Percentiles rank a stretch among this genome's conserved stretches.
Conservation (phyloP, 1,139 yeast species). For the Nakaseomyces nivariensis region DNA sequence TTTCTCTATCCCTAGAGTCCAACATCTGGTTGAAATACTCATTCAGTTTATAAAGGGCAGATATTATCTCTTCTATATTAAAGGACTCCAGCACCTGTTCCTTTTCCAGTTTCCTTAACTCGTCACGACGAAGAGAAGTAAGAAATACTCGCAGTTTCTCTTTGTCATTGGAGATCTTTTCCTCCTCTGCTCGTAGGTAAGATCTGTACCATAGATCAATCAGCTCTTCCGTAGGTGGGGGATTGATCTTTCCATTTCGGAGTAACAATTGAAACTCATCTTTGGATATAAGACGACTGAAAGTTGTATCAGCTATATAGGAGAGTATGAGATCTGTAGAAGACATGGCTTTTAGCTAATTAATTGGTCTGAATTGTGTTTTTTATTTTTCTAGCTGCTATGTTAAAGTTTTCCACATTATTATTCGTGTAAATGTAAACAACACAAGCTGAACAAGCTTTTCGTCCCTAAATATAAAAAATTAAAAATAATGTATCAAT, state of each 20-base stretch:
- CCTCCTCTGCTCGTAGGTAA: background rate
- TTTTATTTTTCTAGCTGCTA: background rate
- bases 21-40: background rate
- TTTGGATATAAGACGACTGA: background rate
- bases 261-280: background rate
- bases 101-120: background rate
- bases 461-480: conserved; percentile 2
- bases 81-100: background rate
- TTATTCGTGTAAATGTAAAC: background rate
- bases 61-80: conserved; percentile 1
- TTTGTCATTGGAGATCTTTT: background rate
- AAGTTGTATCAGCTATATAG: background rate
- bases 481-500: background rate
- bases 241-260: background rate
- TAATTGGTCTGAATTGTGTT: background rate
- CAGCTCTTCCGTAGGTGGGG: background rate
- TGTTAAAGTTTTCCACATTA: no score
- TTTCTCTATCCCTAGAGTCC: background rate
- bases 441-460: background rate
- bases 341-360: background rate
- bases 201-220: background rate
- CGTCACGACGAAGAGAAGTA: background rate
- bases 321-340: background rate
- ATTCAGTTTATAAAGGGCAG: background rate
- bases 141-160: background rate